Conservation (phyloP, 1,284 basidiomycete species). For the Cryptococcus wingfieldii region DNA sequence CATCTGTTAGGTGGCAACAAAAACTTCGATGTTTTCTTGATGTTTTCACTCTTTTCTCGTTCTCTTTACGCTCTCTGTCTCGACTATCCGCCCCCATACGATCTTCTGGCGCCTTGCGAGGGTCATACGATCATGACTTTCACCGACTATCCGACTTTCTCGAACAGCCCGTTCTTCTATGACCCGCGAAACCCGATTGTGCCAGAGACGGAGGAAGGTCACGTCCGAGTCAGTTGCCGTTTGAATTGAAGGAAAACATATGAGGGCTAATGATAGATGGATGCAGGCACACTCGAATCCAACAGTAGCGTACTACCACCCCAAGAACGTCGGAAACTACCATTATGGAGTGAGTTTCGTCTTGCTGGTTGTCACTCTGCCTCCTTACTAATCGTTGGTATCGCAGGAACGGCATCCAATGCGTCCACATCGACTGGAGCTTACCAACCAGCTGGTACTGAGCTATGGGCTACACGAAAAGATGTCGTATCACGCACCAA, state of each 20-base stretch:
- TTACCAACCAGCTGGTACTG: slow-evolving; percentile 92
- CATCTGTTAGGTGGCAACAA: slow-evolving; percentile 1
- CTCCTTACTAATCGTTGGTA: slow-evolving; percentile 6
- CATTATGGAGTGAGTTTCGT: slow-evolving; percentile 76
- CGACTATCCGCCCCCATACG: not conserved
- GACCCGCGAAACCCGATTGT: slow-evolving; percentile 39
- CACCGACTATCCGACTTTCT: slow-evolving; percentile 44
- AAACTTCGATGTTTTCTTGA: too few species aligned
- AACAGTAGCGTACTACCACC: slow-evolving; percentile 92
- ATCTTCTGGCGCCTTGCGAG: not conserved
- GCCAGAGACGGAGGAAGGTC: slow-evolving; percentile 37
- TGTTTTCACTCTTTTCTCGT: not conserved
- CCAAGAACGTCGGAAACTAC: slow-evolving; percentile 88
- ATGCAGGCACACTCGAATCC: slow-evolving; percentile 74
- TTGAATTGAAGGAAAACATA: not conserved
- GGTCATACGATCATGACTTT: slow-evolving; percentile 12
- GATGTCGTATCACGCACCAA: slow-evolving; percentile 89
- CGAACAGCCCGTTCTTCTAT: slow-evolving; percentile 49
- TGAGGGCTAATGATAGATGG: not conserved
- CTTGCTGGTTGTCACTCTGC: too few species aligned
- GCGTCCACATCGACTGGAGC: slow-evolving; percentile 91
- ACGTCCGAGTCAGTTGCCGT: slow-evolving; percentile 34
- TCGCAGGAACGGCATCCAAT: slow-evolving; percentile 90
- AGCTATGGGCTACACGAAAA: slow-evolving; percentile 95
- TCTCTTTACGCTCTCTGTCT: not conserved